Evolutionary conservation across 768 basidiomycete species (phyloP).

Genomic region (Lactarius hatsudake): DNA sequence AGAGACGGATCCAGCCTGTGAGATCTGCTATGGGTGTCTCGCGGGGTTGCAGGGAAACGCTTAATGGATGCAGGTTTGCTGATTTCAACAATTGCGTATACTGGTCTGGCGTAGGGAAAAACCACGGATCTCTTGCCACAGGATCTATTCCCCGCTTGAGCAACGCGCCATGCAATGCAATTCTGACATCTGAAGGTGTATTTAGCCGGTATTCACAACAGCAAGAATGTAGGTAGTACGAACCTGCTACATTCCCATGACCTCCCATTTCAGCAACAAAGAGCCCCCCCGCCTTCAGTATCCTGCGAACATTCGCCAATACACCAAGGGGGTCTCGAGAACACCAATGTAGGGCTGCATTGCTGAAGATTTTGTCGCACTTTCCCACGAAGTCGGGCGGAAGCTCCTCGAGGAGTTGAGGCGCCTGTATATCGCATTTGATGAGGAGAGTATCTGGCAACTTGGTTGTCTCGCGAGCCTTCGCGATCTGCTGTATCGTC

Average conservation of each 20-base stretch:
- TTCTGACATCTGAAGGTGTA: slow-evolving; percentile 51
- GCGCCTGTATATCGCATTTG: slow-evolving; percentile 51
- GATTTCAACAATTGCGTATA: slow-evolving; percentile 38
- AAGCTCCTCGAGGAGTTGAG: slow-evolving; percentile 20
- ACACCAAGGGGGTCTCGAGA: slow-evolving; percentile 69
- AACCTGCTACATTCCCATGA: slow-evolving; percentile 68
- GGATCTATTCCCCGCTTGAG: slow-evolving; percentile 56
- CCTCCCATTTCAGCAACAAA: slow-evolving; percentile 79
- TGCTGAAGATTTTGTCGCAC: slow-evolving; percentile 78
- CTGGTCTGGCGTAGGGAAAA: slow-evolving; percentile 70
- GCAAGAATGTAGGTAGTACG: slow-evolving; percentile 1
- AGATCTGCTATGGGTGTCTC: slow-evolving; percentile 17
- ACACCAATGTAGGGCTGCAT: slow-evolving; percentile 84
- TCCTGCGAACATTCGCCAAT: slow-evolving; percentile 51
- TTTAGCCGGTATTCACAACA: slow-evolving; percentile 11
- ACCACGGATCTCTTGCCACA: slow-evolving; percentile 71
- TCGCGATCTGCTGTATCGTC: slow-evolving; percentile 44
- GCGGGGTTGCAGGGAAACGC: slow-evolving; percentile 15
- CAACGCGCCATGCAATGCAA: slow-evolving; percentile 53
- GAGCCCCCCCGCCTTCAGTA: slow-evolving; percentile 68
- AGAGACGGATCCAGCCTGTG: slow-evolving; percentile 21
- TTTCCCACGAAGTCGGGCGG: slow-evolving; percentile 35
- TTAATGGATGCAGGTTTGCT: slow-evolving; percentile 12
- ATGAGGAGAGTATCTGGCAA: slow-evolving; percentile 28
- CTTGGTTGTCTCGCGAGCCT: slow-evolving; percentile 37